Evolutionary conservation across 768 basidiomycete genomes (phyloP).

Genomic region (Suillus occidentalis): DNA sequence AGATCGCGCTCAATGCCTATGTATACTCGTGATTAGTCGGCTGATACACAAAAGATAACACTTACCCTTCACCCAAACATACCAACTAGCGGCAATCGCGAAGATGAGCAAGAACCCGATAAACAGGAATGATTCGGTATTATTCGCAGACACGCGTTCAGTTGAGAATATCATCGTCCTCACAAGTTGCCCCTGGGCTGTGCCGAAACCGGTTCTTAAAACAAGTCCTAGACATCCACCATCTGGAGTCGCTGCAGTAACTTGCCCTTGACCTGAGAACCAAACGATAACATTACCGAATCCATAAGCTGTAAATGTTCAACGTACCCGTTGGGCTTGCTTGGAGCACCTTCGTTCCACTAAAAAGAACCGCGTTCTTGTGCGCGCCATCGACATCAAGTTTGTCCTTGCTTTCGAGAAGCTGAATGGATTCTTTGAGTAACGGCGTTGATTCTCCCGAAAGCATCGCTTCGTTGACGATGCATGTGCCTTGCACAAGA

Average conservation of each 20-base stretch:
- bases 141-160: slow-evolving; percentile 95
- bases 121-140: slow-evolving; percentile 93
- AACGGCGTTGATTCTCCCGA: slow-evolving; percentile 98
- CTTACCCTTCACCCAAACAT: slow-evolving; percentile 95
- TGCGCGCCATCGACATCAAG: slow-evolving; percentile 87
- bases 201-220: slow-evolving; percentile 95
- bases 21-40: background rate
- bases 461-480: slow-evolving; percentile 99
- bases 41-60: slow-evolving; percentile 2
- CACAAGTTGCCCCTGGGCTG: slow-evolving; percentile 95
- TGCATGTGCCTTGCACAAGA: slow-evolving; percentile 87
- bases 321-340: slow-evolving; percentile 49
- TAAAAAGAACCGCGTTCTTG: slow-evolving; percentile 87
- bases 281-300: background rate
- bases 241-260: slow-evolving; percentile 73
- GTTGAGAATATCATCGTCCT: slow-evolving; percentile 99
- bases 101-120: slow-evolving; percentile 98
- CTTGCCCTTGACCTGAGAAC: slow-evolving; percentile 29
- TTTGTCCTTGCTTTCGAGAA: slow-evolving; percentile 69
- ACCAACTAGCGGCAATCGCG: slow-evolving; percentile 96
- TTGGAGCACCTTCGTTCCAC: slow-evolving; percentile 96
- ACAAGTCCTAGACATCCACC: slow-evolving; percentile 92
- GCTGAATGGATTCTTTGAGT: slow-evolving; percentile 91
- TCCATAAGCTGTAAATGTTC: slow-evolving; percentile 37
- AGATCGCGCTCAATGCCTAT: slow-evolving; percentile 87